Percentiles rank a stretch among this genome's conserved stretches.
Conservation (phyloP, 2,329 filamentous ascomycete genomes). For the Clarireedia homoeocarpa region DNA sequence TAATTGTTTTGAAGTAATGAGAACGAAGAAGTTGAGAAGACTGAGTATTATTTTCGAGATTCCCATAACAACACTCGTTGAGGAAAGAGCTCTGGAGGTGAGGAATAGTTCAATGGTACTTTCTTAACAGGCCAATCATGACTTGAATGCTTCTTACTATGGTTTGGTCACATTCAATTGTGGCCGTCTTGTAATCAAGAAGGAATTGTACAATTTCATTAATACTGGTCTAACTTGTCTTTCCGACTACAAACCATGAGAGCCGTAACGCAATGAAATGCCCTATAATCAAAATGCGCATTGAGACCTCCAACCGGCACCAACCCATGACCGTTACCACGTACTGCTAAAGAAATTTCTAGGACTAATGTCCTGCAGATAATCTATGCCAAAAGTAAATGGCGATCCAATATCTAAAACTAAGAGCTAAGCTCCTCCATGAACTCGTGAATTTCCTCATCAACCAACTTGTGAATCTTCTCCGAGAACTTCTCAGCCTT, state of each 20-base stretch:
- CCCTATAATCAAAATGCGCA: slow-evolving; percentile 26
- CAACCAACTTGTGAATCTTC: slow-evolving; percentile 55
- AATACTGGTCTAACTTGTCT: slow-evolving; percentile 18
- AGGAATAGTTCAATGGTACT: background rate
- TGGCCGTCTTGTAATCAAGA: background rate
- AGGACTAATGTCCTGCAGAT: slow-evolving; percentile 12
- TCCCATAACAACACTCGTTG: slow-evolving; percentile 2
- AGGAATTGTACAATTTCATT: slow-evolving; percentile 11
- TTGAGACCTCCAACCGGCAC: slow-evolving; percentile 23
- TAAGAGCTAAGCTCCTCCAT: slow-evolving; percentile 39
- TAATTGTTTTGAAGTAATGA: slow-evolving; percentile 27
- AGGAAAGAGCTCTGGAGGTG: slow-evolving; percentile 2
- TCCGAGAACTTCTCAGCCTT: slow-evolving; percentile 55
- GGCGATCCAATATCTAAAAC: slow-evolving; percentile 7
- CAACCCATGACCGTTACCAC: slow-evolving; percentile 23
- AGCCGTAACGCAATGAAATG: slow-evolving; percentile 22
- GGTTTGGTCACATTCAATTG: no score
- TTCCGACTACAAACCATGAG: slow-evolving; percentile 15
- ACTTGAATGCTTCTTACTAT: no score
- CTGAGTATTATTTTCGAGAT: background rate
- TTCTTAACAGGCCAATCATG: background rate
- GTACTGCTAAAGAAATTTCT: slow-evolving; percentile 18
- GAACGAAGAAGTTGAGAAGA: slow-evolving; percentile 28
- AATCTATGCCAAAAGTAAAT: slow-evolving; percentile 16
- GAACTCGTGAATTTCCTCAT: slow-evolving; percentile 54